phyloP scores from a whole-genome alignment of 441 rosid genomes.

The Corymbia citriodora region DNA sequence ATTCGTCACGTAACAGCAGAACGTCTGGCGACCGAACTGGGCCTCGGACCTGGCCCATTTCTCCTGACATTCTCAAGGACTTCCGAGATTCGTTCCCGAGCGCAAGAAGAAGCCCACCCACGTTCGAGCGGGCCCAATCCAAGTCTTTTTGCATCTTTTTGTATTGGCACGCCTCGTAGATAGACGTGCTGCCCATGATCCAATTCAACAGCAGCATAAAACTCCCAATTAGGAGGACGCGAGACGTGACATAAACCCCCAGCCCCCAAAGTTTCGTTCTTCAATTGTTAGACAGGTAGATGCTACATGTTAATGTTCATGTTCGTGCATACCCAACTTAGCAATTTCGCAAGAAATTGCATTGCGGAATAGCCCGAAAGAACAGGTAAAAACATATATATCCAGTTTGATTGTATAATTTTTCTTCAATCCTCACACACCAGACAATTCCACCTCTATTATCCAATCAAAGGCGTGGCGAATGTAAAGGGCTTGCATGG shows the following conservation, averaged over 20 bases:
- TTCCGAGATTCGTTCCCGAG: neutral
- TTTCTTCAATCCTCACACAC: fast-evolving
- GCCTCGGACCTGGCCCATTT: neutral
- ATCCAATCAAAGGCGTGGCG: neutral
- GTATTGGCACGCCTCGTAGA: neutral
- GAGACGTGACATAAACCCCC: neutral
- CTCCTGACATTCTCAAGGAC: neutral
- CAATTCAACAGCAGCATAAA: neutral
- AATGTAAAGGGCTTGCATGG: neutral
- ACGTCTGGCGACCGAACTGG: neutral
- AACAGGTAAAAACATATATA: neutral
- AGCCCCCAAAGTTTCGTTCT: neutral
- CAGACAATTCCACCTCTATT: neutral
- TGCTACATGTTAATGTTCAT: neutral
- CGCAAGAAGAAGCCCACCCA: neutral
- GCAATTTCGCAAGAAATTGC: neutral
- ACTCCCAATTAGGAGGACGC: neutral
- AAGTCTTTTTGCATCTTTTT: neutral
- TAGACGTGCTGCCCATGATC: neutral
- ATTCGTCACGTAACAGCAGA: neutral
- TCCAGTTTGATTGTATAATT: neutral
- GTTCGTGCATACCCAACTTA: neutral
- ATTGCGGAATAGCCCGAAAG: fast-evolving
- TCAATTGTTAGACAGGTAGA: neutral
- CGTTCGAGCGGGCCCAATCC: neutral